Percentiles rank a stretch among this genome's conserved stretches.
phyloP scores from a whole-genome alignment of 192 early-diverging fungal genomes.

The Haplosporangium gracile region DNA sequence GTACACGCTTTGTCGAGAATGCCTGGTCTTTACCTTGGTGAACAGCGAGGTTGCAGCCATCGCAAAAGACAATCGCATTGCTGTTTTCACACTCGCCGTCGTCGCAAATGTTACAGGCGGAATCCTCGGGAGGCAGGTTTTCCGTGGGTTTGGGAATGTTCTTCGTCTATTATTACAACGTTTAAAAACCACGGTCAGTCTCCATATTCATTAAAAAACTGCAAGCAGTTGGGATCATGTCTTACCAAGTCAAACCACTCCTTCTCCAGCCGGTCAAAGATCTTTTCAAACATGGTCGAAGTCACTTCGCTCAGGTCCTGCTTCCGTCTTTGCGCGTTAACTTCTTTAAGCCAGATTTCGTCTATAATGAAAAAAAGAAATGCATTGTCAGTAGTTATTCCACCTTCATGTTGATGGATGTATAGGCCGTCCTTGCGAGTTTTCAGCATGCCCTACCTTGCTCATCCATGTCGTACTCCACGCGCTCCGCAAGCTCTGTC shows the following conservation, averaged over 20 bases:
- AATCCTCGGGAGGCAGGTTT: conserved; percentile 81
- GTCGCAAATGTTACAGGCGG: conserved; percentile 94
- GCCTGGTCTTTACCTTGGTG: conserved; percentile 83
- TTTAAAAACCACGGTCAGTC: neutral
- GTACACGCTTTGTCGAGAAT: neutral
- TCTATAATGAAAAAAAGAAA: conserved; percentile 59
- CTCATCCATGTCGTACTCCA: conserved; percentile 99
- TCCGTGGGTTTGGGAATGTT: conserved; percentile 79
- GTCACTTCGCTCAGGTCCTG: conserved; percentile 65
- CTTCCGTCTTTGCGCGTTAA: conserved; percentile 75
- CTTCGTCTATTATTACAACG: conserved; percentile 69
- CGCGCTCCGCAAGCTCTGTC: conserved; percentile 67
- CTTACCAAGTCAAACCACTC: conserved; percentile 95
- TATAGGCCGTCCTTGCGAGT: neutral
- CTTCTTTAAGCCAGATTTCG: conserved; percentile 76
- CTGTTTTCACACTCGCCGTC: conserved; percentile 99
- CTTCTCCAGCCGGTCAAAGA: conserved; percentile 95
- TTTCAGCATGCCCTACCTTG: conserved; percentile 70
- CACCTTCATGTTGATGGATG: no score
- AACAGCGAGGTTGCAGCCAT: conserved; percentile 98
- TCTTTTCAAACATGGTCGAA: conserved; percentile 80
- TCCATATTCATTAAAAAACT: neutral
- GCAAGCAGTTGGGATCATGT: neutral
- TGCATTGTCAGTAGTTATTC: neutral
- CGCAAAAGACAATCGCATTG: conserved; percentile 99